Conservation (phyloP, 805 yeast genomes). For the Yamadazyma akitaensis region DNA sequence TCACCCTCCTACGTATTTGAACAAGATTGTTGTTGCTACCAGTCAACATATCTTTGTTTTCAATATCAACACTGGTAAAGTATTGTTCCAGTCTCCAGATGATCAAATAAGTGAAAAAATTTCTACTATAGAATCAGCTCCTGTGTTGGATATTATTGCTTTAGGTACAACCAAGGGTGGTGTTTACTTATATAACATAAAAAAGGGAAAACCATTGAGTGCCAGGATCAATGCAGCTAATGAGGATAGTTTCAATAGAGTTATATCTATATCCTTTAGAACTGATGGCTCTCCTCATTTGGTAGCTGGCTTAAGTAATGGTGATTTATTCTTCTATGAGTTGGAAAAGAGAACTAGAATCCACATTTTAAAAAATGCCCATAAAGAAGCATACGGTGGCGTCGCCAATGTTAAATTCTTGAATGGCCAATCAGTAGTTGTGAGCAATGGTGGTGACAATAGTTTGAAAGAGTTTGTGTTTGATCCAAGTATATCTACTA, state of each 20-base stretch:
- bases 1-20: conserved; percentile 90
- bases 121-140: conserved; percentile 75
- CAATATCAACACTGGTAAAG: conserved; percentile 76
- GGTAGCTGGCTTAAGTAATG: conserved; percentile 72
- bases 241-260: conserved; percentile 34
- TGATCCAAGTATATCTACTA: conserved; percentile 79
- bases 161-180: conserved; percentile 71
- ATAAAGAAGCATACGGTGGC: conserved; percentile 73
- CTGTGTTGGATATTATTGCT: conserved; percentile 81
- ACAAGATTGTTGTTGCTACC: conserved; percentile 85
- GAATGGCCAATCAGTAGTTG: conserved; percentile 87
- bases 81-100: conserved; percentile 51
- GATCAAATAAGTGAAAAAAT: conserved; percentile 45
- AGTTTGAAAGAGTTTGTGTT: conserved; percentile 85
- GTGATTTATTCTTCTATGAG: conserved; percentile 86
- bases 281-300: conserved; percentile 86
- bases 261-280: conserved; percentile 74
- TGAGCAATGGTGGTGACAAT: conserved; percentile 91
- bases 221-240: conserved; percentile 47
- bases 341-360: conserved; percentile 67
- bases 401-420: conserved; percentile 69
- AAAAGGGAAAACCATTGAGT: conserved; percentile 53
- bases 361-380: conserved; percentile 71
- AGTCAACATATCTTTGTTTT: conserved; percentile 55
- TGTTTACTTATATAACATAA: conserved; percentile 62